Conservation (phyloP, 2,329 filamentous ascomycete species). For the Phaeosphaeriaceae sp. region DNA sequence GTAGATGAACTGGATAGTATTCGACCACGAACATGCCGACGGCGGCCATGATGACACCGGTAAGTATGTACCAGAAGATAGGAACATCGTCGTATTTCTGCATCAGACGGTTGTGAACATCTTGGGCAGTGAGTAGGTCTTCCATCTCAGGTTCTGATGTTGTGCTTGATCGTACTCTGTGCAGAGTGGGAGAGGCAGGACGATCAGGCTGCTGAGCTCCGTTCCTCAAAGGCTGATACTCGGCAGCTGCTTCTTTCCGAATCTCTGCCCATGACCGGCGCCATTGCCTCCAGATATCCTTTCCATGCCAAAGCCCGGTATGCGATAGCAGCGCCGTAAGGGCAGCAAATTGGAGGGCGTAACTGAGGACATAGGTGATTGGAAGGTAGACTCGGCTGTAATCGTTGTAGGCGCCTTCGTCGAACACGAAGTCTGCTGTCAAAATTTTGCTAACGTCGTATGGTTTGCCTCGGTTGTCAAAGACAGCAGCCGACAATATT, state of each 20-base stretch:
- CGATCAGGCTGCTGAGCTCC: constrained; percentile 42
- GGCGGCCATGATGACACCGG: constrained; percentile 76
- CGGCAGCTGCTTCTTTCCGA: constrained; percentile 42
- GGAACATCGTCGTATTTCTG: constrained; percentile 81
- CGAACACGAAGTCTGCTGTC: constrained; percentile 78
- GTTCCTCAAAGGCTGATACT: constrained; percentile 45
- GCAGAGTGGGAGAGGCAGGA: constrained; percentile 24
- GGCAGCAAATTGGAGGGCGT: constrained; percentile 84
- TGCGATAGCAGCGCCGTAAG: constrained; percentile 81
- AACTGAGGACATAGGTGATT: constrained; percentile 86
- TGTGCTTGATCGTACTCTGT: constrained; percentile 34
- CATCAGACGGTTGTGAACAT: constrained; percentile 87
- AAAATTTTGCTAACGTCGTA: constrained; percentile 85
- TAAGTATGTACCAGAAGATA: constrained; percentile 79
- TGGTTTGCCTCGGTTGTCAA: constrained; percentile 80
- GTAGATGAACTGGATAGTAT: constrained; percentile 77
- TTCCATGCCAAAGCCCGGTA: constrained; percentile 83
- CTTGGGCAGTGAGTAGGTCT: constrained; percentile 72
- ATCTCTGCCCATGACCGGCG: constrained; percentile 71
- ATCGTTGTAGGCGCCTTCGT: constrained; percentile 75
- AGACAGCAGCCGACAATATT: constrained; percentile 82
- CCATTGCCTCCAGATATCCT: constrained; percentile 81
- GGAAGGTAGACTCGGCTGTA: constrained; percentile 87
- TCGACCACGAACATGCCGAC: constrained; percentile 86
- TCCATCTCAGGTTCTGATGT: constrained; percentile 50